Evolutionary conservation across 305 asterid species (phyloP).

Genomic region (Solanum hybrid): DNA sequence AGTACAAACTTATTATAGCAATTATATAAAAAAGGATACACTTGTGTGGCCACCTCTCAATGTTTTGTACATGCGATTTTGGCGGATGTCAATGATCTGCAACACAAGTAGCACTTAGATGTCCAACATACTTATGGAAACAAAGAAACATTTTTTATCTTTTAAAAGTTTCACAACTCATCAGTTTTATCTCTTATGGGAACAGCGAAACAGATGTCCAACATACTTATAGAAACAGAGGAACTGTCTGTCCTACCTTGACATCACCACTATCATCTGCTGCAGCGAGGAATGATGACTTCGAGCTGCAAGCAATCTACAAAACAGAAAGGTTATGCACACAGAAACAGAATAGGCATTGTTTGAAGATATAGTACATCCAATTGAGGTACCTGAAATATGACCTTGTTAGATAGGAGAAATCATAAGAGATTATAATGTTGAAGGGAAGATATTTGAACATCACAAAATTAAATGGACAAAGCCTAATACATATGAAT

Average conservation of each 20-base stretch:
- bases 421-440: background rate
- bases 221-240: background rate
- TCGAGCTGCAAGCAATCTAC: conserved; percentile 74
- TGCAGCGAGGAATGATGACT: conserved; percentile 76
- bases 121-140: background rate
- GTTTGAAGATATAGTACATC: background rate
- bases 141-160: background rate
- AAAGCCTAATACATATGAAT: background rate
- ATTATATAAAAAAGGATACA: conserved; percentile 45
- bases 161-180: background rate
- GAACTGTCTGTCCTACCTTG: conserved; percentile 44
- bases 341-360: background rate
- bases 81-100: conserved; percentile 78
- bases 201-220: background rate
- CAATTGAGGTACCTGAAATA: background rate
- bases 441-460: background rate
- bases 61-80: conserved; percentile 65
- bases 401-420: background rate
- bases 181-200: background rate
- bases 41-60: conserved; percentile 82
- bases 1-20: background rate
- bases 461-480: background rate
- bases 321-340: background rate
- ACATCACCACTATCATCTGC: conserved; percentile 94
- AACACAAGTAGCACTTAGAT: conserved; percentile 19